Base-by-base conservation (phyloP, 768 basidiomycete species). In the Leucosporidium creatinivorum region DNA sequence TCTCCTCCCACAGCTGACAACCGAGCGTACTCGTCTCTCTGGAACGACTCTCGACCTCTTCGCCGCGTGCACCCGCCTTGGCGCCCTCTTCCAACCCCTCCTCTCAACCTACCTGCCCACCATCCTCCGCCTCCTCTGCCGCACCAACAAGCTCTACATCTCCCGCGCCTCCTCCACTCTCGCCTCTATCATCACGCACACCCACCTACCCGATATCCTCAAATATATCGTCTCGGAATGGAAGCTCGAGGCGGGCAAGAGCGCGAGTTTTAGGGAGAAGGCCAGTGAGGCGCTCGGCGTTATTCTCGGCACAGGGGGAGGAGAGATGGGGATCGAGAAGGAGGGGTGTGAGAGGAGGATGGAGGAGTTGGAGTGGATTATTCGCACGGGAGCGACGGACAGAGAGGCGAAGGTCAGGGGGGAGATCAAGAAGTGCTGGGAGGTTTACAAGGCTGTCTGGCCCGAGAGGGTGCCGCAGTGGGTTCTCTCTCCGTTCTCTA, bases 61-160 rank as follows among this genome's bases (percentile, higher is more conserved):
- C 26, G 76, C 78, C 26, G 77, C 79, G 25, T 77, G 77, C 25
- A 79, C 80, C 19, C 75, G 79, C 17, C 75, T 81, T 7, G 75
- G 75, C 18, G 36, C 49, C 36, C 57, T 74, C 47, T 80, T 81
- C 64, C 66, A 72, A 4, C 76, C 79, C 3, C 78, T 81, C 33
- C 72, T 80, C 36, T 69, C 73, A 17, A 72, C 77, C 66, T 81
- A 80, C 73, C 62, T 79, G 19, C 78, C 79, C 26, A 73, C 79
- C 2, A 64, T 80, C 19, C 73, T 80, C 36, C 70, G 75, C 39
- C 77, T 81, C 31, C 78, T 80, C 47, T 78, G 77, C 49, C 69
- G 78, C 31, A 79, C 79, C 17, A 80, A 81, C 76, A 81, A 81
- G 66, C 78, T 81, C 48, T 80, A 79, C 71, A 69, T 80, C 61